Evolutionary conservation across 1,284 basidiomycete genomes (phyloP), one percentile per base, ranked within the genome.

Genomic region (Marasmius sp.): DNA sequence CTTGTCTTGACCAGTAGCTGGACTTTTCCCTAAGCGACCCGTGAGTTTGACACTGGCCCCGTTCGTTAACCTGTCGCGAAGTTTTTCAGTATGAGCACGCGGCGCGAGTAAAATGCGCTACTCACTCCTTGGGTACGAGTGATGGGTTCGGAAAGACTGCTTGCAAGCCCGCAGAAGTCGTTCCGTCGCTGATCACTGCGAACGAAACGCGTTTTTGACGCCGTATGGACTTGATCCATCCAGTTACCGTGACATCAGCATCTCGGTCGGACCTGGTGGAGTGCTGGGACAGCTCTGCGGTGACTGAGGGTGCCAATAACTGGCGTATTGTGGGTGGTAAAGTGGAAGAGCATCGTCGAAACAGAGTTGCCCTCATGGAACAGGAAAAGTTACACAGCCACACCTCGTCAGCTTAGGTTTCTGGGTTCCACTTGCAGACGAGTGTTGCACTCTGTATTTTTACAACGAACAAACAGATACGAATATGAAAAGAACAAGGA

Each of bases 191-290:
- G 59, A 97, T 74, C 49, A 92, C 88, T 0, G 89, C 89, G 69
- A 97, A 97, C 0, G 92, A 82, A 36, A 95, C 81, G 60, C 89
- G 88, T 80, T 97, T 97, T 76, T 96, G 94, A 38, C 85, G 84
- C 47, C 95, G 84, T 50, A 96, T 82, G 0, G 90, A 92, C 70
- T 89, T 90, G 58, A 97, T 80, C 93, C 94, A 97, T 52, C 93
- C 94, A 63, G 87, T 81, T 22, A 91, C 74, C 38, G 56, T 63
- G 7, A 48, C 54, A 47, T 47, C 2, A 8, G 16, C 45, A 14
- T n/a, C 45, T 18, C n/a, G 8, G 1, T 10, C 9, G 16, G 45
- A 11, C 16, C 20, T 11, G 2, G 16, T 14, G 8, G 45, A 27
- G 27, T 27, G 27, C 5, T 27, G 27, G 2, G 27, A 27, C 27